These are phyloP conservation scores for Hirschioporus abietinus DNA, from an alignment of 768 basidiomycete species.

Conservation along the genomic window DNA sequence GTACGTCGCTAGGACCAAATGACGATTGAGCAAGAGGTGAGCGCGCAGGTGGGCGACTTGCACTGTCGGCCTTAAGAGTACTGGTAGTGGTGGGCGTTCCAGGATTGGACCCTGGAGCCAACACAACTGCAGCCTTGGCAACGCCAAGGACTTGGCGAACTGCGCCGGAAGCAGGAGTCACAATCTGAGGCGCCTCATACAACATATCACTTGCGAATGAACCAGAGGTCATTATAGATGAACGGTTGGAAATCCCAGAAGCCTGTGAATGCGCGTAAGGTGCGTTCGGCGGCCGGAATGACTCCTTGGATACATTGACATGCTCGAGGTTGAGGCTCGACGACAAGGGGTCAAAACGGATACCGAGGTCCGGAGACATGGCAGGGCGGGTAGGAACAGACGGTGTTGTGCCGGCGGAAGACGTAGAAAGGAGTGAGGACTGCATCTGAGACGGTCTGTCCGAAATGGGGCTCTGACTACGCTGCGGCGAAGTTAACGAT, in stretches of 20 bases:
- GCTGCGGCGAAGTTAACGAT: slow-evolving; percentile 21
- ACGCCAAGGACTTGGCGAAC: slow-evolving; percentile 69
- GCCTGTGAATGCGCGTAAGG: slow-evolving; percentile 42
- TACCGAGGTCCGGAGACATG: slow-evolving; percentile 53
- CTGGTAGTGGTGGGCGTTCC: slow-evolving; percentile 24
- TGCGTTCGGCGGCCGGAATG: slow-evolving; percentile 32
- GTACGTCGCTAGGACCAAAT: slow-evolving; percentile 64
- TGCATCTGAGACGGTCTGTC: neutral
- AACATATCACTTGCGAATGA: slow-evolving; percentile 77
- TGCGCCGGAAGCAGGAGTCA: slow-evolving; percentile 58
- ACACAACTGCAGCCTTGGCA: slow-evolving; percentile 76
- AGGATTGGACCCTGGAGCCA: slow-evolving; percentile 36
- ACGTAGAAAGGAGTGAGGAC: slow-evolving; percentile 12
- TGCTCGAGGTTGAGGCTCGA: slow-evolving; percentile 51
- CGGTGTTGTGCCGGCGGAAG: slow-evolving; percentile 27
- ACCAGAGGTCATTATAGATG: slow-evolving; percentile 69
- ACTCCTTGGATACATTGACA: slow-evolving; percentile 53
- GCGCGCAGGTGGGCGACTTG: slow-evolving; percentile 37
- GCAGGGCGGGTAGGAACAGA: slow-evolving; percentile 37
- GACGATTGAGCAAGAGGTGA: slow-evolving; percentile 69
- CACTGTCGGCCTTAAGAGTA: slow-evolving; percentile 4
- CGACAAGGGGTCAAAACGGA: slow-evolving; percentile 3
- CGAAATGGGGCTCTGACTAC: neutral
- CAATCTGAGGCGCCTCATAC: slow-evolving; percentile 77
- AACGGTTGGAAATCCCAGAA: slow-evolving; percentile 47